Percentiles rank a stretch among this genome's conserved stretches.
Evolutionary conservation across 1,284 basidiomycete genomes (phyloP).

Genomic region (Butyriboletus appendiculatus): DNA sequence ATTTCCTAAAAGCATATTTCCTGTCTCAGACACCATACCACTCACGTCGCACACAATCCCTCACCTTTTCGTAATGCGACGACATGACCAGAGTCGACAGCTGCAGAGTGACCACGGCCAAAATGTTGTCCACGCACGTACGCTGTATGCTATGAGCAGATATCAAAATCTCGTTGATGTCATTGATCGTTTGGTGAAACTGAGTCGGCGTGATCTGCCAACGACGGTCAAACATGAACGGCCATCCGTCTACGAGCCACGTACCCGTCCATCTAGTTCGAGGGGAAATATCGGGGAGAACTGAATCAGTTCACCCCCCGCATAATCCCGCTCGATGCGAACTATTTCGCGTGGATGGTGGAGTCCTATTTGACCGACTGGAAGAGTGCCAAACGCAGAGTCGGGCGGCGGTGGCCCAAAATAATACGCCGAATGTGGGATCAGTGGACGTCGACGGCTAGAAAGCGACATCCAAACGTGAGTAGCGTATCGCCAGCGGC

Average conservation of each 20-base stretch:
- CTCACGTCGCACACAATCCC: slow-evolving; percentile 18
- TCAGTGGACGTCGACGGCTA: slow-evolving; percentile 48
- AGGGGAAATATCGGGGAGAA: slow-evolving; percentile 80
- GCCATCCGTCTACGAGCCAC: slow-evolving; percentile 28
- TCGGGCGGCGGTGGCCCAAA: slow-evolving; percentile 75
- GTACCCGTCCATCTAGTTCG: slow-evolving; percentile 80
- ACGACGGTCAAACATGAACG: neutral
- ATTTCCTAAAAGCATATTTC: slow-evolving; percentile 60
- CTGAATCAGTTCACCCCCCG: slow-evolving; percentile 77
- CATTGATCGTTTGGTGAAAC: slow-evolving; percentile 82
- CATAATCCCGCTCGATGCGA: slow-evolving; percentile 82
- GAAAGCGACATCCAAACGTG: neutral
- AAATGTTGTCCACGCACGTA: slow-evolving; percentile 64
- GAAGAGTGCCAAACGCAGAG: slow-evolving; percentile 73
- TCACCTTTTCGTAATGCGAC: slow-evolving; percentile 77
- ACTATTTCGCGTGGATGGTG: slow-evolving; percentile 86
- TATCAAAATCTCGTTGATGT: slow-evolving; percentile 79
- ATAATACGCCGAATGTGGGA: slow-evolving; percentile 80
- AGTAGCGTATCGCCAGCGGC: neutral
- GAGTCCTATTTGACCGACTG: slow-evolving; percentile 76
- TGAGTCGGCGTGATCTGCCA: slow-evolving; percentile 77
- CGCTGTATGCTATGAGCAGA: slow-evolving; percentile 71
- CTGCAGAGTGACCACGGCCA: slow-evolving; percentile 76
- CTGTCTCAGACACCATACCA: neutral
- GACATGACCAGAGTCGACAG: slow-evolving; percentile 61